A percentile compares a stretch with the other conserved stretches of the same genome.
Conservation (phyloP, 2,329 filamentous ascomycete species). For the Fusarium tanahbumbuense region DNA sequence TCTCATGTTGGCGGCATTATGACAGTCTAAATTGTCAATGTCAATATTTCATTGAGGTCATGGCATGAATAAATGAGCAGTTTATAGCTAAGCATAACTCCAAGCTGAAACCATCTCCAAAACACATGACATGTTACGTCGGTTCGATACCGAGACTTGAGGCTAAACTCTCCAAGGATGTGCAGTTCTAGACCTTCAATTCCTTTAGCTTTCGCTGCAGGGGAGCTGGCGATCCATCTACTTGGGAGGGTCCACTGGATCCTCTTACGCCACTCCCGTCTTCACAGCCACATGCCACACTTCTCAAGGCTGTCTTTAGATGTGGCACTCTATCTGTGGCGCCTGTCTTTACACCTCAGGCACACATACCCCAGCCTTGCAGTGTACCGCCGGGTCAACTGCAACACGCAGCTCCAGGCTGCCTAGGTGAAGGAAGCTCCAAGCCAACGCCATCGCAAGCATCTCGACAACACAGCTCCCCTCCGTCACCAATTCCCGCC, state of each 20-base stretch:
- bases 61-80: background rate
- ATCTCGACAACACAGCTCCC: slow-evolving; percentile 35
- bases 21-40: background rate
- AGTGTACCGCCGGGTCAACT: slow-evolving; percentile 29
- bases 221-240: slow-evolving; percentile 27
- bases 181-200: slow-evolving; percentile 36
- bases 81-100: background rate
- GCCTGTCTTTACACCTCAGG: slow-evolving; percentile 46
- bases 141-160: slow-evolving; percentile 8
- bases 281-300: slow-evolving; percentile 30
- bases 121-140: slow-evolving; percentile 2
- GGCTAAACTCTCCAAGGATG: slow-evolving; percentile 24
- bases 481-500: slow-evolving; percentile 26
- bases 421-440: slow-evolving; percentile 55
- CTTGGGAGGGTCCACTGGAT: slow-evolving; percentile 7
- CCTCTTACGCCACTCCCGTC: slow-evolving; percentile 43
- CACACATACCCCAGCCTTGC: slow-evolving; percentile 46
- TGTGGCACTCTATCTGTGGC: slow-evolving; percentile 11
- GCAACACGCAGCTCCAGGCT: slow-evolving; percentile 58
- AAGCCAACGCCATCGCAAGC: slow-evolving; percentile 45
- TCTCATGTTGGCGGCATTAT: background rate
- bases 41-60: background rate
- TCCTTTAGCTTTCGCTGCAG: slow-evolving; percentile 33
- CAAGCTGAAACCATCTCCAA: background rate
- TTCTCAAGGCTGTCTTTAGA: slow-evolving; percentile 7